Evolutionary conservation across 1,139 yeast species (phyloP).

Genomic region (Geotrichum candidum): DNA sequence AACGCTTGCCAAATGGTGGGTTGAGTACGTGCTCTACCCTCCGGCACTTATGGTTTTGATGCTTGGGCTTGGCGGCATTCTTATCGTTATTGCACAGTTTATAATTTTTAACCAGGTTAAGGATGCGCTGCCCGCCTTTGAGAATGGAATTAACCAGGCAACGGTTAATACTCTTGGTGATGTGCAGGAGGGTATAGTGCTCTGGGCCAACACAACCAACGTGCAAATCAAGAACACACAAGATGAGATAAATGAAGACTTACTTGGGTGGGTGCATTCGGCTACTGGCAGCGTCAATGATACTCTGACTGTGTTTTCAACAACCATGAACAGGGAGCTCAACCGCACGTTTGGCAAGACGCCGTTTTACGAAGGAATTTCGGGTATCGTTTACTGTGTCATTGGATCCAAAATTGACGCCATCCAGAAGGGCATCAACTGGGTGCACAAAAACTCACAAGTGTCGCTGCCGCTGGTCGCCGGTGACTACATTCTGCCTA

Average conservation of each 20-base stretch:
- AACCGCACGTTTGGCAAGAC: slow-evolving; percentile 60
- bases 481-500: slow-evolving; percentile 11
- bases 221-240: slow-evolving; percentile 42
- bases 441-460: slow-evolving; percentile 65
- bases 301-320: slow-evolving; percentile 49
- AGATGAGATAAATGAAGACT: slow-evolving; percentile 48
- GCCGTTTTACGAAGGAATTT: slow-evolving; percentile 54
- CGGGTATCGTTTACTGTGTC: slow-evolving; percentile 66
- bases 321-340: slow-evolving; percentile 50
- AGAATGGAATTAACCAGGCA: slow-evolving; percentile 15
- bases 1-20: slow-evolving; percentile 31
- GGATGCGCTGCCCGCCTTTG: slow-evolving; percentile 21
- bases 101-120: slow-evolving; percentile 33
- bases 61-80: slow-evolving; percentile 41
- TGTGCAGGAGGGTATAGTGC: slow-evolving; percentile 22
- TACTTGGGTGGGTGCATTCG: slow-evolving; percentile 60
- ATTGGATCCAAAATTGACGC: slow-evolving; percentile 64
- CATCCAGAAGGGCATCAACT: slow-evolving; percentile 64
- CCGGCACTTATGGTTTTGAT: slow-evolving; percentile 35
- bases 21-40: slow-evolving; percentile 30
- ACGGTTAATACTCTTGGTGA: slow-evolving; percentile 21
- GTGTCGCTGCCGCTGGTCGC: slow-evolving; percentile 47
- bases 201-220: slow-evolving; percentile 54
- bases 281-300: slow-evolving; percentile 51
- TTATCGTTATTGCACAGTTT: slow-evolving; percentile 41